phyloP scores from a whole-genome alignment of 2,329 filamentous ascomycete genomes.

The Pseudogymnoascus sp. region DNA sequence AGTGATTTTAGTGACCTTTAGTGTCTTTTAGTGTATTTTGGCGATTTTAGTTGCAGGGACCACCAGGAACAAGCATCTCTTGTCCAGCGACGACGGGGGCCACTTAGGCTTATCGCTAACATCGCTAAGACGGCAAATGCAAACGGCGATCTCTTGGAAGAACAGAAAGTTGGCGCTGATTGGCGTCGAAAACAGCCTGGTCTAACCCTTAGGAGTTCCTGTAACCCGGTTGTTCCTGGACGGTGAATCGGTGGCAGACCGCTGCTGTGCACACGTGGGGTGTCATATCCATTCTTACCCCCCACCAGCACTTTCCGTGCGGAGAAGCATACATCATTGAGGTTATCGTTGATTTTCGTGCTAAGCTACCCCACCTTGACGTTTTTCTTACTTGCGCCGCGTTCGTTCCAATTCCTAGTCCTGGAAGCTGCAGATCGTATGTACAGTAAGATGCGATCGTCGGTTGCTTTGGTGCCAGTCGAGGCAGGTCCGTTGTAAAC shows the following conservation, averaged over 20 bases:
- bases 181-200: neutral
- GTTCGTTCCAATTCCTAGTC: neutral
- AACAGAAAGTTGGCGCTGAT: neutral
- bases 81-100: neutral
- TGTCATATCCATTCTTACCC: neutral
- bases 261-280: neutral
- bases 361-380: neutral
- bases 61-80: constrained; percentile 4
- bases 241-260: neutral
- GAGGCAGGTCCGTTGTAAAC: neutral
- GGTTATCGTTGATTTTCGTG: neutral
- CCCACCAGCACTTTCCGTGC: neutral
- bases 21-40: neutral
- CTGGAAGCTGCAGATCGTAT: neutral
- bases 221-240: neutral
- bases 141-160: neutral
- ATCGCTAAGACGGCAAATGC: neutral
- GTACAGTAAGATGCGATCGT: neutral
- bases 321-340: constrained; percentile 3
- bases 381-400: neutral
- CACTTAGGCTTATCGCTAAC: neutral
- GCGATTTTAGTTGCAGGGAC: neutral
- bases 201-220: neutral
- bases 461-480: neutral
- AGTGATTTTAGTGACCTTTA: neutral